A percentile compares a stretch with the other conserved stretches of the same genome.
Conservation (phyloP, 371 early-diverging fungal genomes). For the Dichotomocladium elegans region DNA sequence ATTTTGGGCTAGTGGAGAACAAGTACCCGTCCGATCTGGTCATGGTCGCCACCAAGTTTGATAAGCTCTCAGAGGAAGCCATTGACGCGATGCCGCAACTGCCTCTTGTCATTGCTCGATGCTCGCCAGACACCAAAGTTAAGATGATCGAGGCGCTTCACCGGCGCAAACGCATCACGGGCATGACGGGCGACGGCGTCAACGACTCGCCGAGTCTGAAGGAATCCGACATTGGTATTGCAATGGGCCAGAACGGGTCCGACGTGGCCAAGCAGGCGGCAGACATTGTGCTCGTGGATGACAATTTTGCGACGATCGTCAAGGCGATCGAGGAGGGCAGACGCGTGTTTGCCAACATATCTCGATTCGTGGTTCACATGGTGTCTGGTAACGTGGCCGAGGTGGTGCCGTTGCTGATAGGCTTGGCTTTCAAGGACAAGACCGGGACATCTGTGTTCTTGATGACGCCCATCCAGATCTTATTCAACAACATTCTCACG, state of each 20-base stretch:
- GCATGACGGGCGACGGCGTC: slow-evolving; percentile 85
- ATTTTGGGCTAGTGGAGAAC: slow-evolving; percentile 27
- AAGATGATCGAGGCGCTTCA: slow-evolving; percentile 96
- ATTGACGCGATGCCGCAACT: slow-evolving; percentile 77
- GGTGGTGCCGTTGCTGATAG: slow-evolving; percentile 66
- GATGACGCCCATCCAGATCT: slow-evolving; percentile 78
- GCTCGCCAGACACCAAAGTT: slow-evolving; percentile 95
- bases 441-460: slow-evolving; percentile 66
- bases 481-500: slow-evolving; percentile 87
- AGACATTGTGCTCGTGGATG: slow-evolving; percentile 86
- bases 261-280: slow-evolving; percentile 93
- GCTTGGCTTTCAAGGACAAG: slow-evolving; percentile 63
- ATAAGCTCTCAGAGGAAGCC: slow-evolving; percentile 74
- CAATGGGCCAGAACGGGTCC: slow-evolving; percentile 90
- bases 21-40: slow-evolving; percentile 37
- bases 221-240: slow-evolving; percentile 89
- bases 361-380: slow-evolving; percentile 89
- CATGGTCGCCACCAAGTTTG: slow-evolving; percentile 86
- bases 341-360: slow-evolving; percentile 88
- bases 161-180: slow-evolving; percentile 64
- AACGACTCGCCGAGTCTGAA: slow-evolving; percentile 93
- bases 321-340: slow-evolving; percentile 83
- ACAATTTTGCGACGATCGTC: slow-evolving; percentile 87
- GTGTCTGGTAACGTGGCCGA: slow-evolving; percentile 85
- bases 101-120: slow-evolving; percentile 92